phyloP scores from a whole-genome alignment of 169 alveolate genomes.

The Babesia sp. region DNA sequence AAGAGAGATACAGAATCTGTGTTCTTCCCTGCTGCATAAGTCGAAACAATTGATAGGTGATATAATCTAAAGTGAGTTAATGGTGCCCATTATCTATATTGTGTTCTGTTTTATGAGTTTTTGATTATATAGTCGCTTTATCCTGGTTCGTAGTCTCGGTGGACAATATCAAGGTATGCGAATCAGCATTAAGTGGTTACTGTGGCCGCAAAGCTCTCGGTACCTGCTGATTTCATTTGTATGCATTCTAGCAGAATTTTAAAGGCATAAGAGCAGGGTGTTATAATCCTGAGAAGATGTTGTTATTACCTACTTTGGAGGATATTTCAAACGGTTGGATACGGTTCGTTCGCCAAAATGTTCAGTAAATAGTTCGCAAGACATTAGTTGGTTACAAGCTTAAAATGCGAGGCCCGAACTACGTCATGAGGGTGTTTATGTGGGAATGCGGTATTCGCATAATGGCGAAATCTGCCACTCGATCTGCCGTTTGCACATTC shows the following conservation, averaged over 20 bases:
- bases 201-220: no score
- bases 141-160: no score
- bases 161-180: no score
- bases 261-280: slow-evolving; percentile 67
- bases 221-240: slow-evolving; percentile 73
- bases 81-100: not conserved
- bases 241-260: slow-evolving; percentile 71
- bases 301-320: no score
- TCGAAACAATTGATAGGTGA: slow-evolving; percentile 70
- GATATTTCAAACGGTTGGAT: no score
- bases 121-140: slow-evolving; percentile 70
- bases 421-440: not conserved
- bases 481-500: not conserved
- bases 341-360: no score
- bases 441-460: not conserved
- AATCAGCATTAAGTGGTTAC: no score
- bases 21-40: slow-evolving; percentile 68
- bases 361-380: no score
- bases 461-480: not conserved
- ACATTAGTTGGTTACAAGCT: no score
- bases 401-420: no score
- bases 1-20: slow-evolving; percentile 55
- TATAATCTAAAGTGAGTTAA: slow-evolving; percentile 65
- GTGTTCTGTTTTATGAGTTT: slow-evolving; percentile 61
- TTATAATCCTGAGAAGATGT: no score